Percentiles rank a stretch among this genome's conserved stretches.
phyloP scores from a whole-genome alignment of 148 eudicot species.

The Euryodendron excelsum region DNA sequence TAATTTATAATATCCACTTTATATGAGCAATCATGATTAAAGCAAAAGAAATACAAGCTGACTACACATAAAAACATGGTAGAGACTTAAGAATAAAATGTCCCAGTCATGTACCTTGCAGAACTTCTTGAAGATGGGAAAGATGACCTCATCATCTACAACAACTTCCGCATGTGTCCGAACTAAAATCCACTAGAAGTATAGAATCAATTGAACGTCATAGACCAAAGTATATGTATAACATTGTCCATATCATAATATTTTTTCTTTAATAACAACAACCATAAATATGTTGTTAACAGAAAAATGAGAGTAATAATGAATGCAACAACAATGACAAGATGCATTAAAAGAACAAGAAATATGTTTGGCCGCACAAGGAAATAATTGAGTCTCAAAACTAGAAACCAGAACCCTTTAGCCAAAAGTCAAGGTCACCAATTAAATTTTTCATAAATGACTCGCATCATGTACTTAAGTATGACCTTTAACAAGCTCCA shows the following conservation, averaged over 20 bases:
- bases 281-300: background rate
- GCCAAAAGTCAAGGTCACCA: background rate
- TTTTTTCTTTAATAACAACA: background rate
- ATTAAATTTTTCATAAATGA: background rate
- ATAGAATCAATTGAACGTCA: slow-evolving; percentile 12
- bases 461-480: background rate
- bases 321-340: too few relatives aligned
- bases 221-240: background rate
- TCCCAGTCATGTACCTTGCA: slow-evolving; percentile 64
- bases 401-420: too few relatives aligned
- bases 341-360: too few relatives aligned
- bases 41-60: background rate
- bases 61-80: background rate
- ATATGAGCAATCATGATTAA: background rate
- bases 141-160: slow-evolving; percentile 66
- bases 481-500: background rate
- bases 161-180: slow-evolving; percentile 83
- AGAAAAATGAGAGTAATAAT: background rate
- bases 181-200: slow-evolving; percentile 75
- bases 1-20: background rate
- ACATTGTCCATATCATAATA: background rate
- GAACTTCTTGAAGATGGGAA: slow-evolving; percentile 66
- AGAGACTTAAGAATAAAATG: background rate
- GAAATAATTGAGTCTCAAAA: too few relatives aligned
- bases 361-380: too few relatives aligned